Evolutionary conservation across 306 rosid species (phyloP).

Genomic region (Geum urbanum): DNA sequence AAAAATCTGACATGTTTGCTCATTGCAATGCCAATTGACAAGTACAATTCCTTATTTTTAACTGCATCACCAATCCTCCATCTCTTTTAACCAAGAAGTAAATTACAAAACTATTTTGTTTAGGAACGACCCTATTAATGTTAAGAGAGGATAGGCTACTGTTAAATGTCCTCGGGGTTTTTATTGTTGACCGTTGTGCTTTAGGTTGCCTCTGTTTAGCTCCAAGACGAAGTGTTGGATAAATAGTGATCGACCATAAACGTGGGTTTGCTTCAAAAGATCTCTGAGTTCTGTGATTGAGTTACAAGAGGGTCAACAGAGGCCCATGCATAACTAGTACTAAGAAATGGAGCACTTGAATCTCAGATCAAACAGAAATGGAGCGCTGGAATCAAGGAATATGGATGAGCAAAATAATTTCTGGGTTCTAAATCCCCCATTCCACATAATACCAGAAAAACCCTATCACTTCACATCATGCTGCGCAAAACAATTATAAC

Average conservation of each 20-base stretch:
- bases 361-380: constrained; percentile 1
- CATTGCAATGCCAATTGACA: constrained; percentile 4
- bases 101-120: no score
- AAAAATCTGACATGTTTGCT: not conserved
- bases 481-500: not conserved
- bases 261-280: constrained; percentile 24
- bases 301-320: constrained; percentile 30
- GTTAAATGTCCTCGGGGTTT: no score
- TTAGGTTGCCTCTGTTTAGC: no score
- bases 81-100: not conserved
- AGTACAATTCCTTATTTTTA: not conserved
- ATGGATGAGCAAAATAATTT: constrained; percentile 22
- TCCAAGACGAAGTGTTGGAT: constrained; percentile 34
- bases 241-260: constrained; percentile 30
- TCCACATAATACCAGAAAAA: constrained; percentile 17
- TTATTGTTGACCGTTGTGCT: no score
- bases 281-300: constrained; percentile 27
- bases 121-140: no score
- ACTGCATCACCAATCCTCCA: not conserved
- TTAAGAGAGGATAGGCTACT: no score
- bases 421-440: not conserved
- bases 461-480: constrained; percentile 5
- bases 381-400: constrained; percentile 14
- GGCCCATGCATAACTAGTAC: constrained; percentile 30
- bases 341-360: constrained; percentile 14